phyloP scores from a whole-genome alignment of 2,329 filamentous ascomycete genomes.

The Penicillium sp. region DNA sequence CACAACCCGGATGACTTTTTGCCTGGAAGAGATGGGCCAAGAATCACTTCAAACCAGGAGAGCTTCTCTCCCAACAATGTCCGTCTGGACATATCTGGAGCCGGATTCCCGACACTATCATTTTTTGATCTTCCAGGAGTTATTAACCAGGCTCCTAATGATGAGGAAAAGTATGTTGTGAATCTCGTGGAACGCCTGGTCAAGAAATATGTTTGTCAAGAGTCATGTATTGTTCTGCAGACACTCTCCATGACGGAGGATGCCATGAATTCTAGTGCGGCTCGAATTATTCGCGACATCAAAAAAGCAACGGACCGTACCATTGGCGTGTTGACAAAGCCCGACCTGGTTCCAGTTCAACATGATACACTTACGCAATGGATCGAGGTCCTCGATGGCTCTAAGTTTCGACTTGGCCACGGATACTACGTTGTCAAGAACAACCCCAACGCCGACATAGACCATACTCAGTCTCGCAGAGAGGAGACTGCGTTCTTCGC shows the following conservation, averaged over 20 bases:
- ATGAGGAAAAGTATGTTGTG: slow-evolving; percentile 62
- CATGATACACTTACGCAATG: slow-evolving; percentile 51
- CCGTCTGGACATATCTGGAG: slow-evolving; percentile 66
- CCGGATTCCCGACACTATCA: slow-evolving; percentile 64
- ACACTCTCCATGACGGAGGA: slow-evolving; percentile 73
- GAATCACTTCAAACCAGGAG: slow-evolving; percentile 40
- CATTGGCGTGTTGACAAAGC: slow-evolving; percentile 77
- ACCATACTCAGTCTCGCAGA: slow-evolving; percentile 44
- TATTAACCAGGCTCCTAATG: slow-evolving; percentile 62
- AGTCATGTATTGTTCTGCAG: slow-evolving; percentile 69
- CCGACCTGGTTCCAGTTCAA: slow-evolving; percentile 60
- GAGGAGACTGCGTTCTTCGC: slow-evolving; percentile 51
- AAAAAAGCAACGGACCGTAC: slow-evolving; percentile 53
- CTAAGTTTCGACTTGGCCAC: slow-evolving; percentile 60
- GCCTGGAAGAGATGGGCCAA: slow-evolving; percentile 44
- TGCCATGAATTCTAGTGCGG: slow-evolving; percentile 66
- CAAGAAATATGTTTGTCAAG: slow-evolving; percentile 60
- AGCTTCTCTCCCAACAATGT: slow-evolving; percentile 81
- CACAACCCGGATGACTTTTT: slow-evolving; percentile 50
- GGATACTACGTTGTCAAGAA: slow-evolving; percentile 72
- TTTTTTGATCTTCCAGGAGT: slow-evolving; percentile 85
- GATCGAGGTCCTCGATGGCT: slow-evolving; percentile 56
- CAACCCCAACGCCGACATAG: slow-evolving; percentile 41
- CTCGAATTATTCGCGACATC: slow-evolving; percentile 56
- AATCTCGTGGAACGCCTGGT: slow-evolving; percentile 66